Conservation (phyloP, 768 basidiomycete genomes). For the Russula vinacea region DNA sequence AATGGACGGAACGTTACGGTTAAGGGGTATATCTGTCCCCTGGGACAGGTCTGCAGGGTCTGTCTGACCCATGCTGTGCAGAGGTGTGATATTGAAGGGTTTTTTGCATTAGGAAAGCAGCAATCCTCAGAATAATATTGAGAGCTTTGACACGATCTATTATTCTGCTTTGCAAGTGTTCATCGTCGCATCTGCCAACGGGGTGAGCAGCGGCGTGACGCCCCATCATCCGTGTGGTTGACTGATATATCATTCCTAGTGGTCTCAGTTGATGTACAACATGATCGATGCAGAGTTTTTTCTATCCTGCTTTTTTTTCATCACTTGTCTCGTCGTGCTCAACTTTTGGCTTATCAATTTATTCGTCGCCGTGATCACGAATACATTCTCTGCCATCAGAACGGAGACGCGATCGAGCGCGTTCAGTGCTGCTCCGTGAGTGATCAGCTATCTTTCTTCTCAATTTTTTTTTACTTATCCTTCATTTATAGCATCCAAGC, state of each 20-base stretch:
- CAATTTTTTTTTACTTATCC: neutral
- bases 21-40: conserved; percentile 90
- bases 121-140: conserved; percentile 63
- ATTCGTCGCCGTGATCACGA: conserved; percentile 93
- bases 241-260: conserved; percentile 43
- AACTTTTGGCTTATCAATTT: conserved; percentile 95
- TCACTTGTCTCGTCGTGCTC: conserved; percentile 76
- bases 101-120: conserved; percentile 46
- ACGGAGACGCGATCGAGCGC: conserved; percentile 86
- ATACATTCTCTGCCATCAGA: conserved; percentile 85
- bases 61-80: conserved; percentile 15
- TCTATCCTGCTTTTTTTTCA: conserved; percentile 83
- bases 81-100: neutral
- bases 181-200: conserved; percentile 76
- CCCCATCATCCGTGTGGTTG: conserved; percentile 18
- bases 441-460: conserved; percentile 24
- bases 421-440: conserved; percentile 78
- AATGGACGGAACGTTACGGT: conserved; percentile 40
- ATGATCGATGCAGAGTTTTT: conserved; percentile 91
- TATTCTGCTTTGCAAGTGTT: conserved; percentile 77
- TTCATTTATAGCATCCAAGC: conserved; percentile 37
- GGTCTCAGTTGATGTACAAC: conserved; percentile 79
- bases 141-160: conserved; percentile 90
- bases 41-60: conserved; percentile 81
- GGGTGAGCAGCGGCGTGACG: conserved; percentile 45